Percentiles rank a stretch among this genome's conserved stretches.
Conservation (phyloP, 2,329 filamentous ascomycete genomes). For the Ophiostoma sp. region DNA sequence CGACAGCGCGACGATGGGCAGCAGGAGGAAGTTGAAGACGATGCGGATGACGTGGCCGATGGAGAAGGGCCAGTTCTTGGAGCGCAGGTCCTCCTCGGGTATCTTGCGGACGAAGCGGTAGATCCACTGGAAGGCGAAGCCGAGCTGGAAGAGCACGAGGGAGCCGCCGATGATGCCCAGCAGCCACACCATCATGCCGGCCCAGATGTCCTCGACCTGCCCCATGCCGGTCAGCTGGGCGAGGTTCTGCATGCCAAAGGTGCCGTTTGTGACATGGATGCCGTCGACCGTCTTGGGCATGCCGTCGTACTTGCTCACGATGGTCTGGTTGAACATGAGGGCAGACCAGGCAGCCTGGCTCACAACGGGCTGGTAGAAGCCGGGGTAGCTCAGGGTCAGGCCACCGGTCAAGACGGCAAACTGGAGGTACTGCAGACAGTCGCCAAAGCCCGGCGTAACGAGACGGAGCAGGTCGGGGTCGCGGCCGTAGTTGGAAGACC, state of each 20-base stretch:
- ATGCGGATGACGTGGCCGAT: constrained; percentile 74
- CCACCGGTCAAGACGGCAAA: constrained; percentile 85
- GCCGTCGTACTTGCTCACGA: constrained; percentile 63
- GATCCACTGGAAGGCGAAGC: constrained; percentile 71
- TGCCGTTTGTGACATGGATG: constrained; percentile 74
- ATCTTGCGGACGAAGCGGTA: constrained; percentile 65
- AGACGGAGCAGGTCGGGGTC: constrained; percentile 86
- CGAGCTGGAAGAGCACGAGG: constrained; percentile 65
- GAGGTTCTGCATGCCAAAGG: constrained; percentile 72
- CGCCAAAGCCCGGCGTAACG: constrained; percentile 91
- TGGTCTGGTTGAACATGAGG: constrained; percentile 89
- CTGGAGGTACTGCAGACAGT: constrained; percentile 95
- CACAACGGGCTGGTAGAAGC: constrained; percentile 86
- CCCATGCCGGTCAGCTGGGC: constrained; percentile 79
- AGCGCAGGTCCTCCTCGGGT: constrained; percentile 77
- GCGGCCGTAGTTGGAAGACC: constrained; percentile 96
- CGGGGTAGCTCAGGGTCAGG: constrained; percentile 81
- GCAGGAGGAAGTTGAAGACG: constrained; percentile 85
- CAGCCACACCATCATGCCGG: constrained; percentile 88
- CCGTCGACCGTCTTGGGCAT: constrained; percentile 70
- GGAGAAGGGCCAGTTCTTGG: constrained; percentile 87
- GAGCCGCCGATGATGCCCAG: constrained; percentile 66
- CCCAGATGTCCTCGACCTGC: constrained; percentile 75
- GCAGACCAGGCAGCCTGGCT: constrained; percentile 84
- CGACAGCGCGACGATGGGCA: constrained; percentile 80